phyloP scores from a whole-genome alignment of 495 filamentous ascomycete genomes.

The Evernia prunastri region DNA sequence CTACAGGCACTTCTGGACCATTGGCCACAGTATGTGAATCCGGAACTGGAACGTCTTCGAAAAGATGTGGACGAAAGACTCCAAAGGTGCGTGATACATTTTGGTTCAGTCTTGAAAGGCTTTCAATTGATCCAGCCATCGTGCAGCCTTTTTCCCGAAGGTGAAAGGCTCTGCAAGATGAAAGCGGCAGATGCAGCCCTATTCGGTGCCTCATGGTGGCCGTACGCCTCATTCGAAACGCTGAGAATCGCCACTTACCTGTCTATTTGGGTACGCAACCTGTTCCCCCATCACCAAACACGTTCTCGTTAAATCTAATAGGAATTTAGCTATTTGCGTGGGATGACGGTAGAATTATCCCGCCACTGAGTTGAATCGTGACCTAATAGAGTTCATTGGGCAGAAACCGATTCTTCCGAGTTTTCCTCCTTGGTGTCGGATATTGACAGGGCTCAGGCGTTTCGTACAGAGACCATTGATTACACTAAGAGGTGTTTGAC shows the following conservation, averaged over 20 bases:
- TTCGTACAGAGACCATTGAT: constrained; percentile 14
- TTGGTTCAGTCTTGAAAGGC: neutral
- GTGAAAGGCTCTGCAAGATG: constrained; percentile 17
- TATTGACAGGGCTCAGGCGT: neutral
- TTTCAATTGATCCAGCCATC: neutral
- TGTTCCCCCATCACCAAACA: neutral
- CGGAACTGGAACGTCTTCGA: constrained; percentile 1
- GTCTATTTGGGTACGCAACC: constrained; percentile 5
- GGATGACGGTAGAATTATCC: constrained; percentile 8
- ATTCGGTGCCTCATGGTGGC: constrained; percentile 15
- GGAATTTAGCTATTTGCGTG: constrained; percentile 14
- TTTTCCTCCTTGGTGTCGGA: constrained; percentile 6
- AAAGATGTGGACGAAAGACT: constrained; percentile 4
- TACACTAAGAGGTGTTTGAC: neutral
- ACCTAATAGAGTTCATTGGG: neutral
- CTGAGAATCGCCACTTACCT: constrained; percentile 10
- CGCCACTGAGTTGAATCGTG: neutral
- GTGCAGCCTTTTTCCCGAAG: constrained; percentile 11
- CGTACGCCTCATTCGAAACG: constrained; percentile 9
- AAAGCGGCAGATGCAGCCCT: constrained; percentile 11
- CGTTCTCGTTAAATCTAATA: neutral
- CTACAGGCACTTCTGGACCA: constrained; percentile 6
- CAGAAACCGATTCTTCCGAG: constrained; percentile 16
- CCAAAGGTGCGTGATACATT: constrained; percentile 1
- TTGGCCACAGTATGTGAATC: constrained; percentile 9